These are phyloP conservation scores for Gonium pectorale DNA, from an alignment of 139 green algal genomes.

Conservation along the genomic window DNA sequence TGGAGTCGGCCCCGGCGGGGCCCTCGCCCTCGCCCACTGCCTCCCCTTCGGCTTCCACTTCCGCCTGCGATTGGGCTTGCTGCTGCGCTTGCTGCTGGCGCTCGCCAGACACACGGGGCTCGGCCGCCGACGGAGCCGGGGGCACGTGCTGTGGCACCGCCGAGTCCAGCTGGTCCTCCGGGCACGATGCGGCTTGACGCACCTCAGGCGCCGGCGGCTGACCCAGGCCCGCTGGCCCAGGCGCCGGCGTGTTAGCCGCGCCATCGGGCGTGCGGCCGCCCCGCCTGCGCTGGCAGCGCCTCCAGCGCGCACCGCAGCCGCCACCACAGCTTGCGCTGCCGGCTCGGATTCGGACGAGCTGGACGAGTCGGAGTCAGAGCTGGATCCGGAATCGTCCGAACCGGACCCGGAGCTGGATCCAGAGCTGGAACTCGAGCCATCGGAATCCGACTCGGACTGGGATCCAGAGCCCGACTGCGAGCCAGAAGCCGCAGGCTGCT, in stretches of 20 bases:
- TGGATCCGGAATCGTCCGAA: slow-evolving; percentile 12
- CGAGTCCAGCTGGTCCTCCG: no score
- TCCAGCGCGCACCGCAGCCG: neutral
- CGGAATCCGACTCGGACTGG: neutral
- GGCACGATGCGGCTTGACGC: no score
- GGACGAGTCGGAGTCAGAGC: neutral
- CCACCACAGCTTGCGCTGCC: neutral
- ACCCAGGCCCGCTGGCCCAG: neutral
- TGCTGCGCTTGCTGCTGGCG: no score
- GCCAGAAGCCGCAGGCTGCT: neutral
- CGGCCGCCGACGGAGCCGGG: no score
- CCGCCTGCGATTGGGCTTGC: no score
- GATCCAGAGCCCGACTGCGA: neutral
- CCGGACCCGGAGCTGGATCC: slow-evolving; percentile 23
- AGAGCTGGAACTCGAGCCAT: slow-evolving; percentile 24
- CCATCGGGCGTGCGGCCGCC: neutral
- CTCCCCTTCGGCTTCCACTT: no score
- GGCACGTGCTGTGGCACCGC: no score
- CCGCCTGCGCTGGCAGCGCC: neutral
- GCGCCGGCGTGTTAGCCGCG: neutral
- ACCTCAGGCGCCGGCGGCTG: no score
- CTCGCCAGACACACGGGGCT: neutral
- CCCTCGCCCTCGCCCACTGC: no score
- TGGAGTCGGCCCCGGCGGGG: no score
- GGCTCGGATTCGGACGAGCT: neutral